Percentiles rank a stretch among this genome's conserved stretches.
Conservation (phyloP, 768 basidiomycete genomes). For the Suillus plorans region DNA sequence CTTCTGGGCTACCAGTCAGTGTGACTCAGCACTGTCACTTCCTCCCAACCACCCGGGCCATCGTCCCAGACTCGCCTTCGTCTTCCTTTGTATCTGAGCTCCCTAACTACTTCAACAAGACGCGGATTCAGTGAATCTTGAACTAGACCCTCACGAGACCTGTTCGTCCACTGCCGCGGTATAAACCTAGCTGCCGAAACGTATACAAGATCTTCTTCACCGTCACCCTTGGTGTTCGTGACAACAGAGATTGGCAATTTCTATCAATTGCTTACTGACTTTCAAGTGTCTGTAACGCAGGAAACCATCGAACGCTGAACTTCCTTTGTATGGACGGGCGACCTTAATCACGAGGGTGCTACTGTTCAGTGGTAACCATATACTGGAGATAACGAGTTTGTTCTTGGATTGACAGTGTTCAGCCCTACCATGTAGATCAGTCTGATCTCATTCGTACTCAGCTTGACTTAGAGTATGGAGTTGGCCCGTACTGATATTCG, state of each 20-base stretch:
- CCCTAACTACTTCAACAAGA: conserved; percentile 6
- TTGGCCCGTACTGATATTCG: background rate
- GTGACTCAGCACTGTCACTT: conserved; percentile 14
- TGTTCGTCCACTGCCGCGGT: conserved; percentile 11
- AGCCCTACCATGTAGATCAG: conserved; percentile 12
- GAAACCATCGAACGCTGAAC: conserved; percentile 13
- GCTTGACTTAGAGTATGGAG: conserved; percentile 15
- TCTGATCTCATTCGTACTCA: conserved; percentile 17
- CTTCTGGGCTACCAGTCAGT: conserved; percentile 33
- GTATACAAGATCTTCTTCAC: conserved; percentile 7
- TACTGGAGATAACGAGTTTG: background rate
- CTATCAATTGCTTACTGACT: conserved; percentile 14
- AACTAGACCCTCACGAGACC: conserved; percentile 11
- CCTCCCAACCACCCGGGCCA: conserved; percentile 10
- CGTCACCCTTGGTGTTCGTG: conserved; percentile 10
- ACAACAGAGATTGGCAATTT: conserved; percentile 19
- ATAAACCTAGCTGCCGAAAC: conserved; percentile 15
- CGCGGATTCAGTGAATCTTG: conserved; percentile 12
- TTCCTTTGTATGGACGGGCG: conserved; percentile 19
- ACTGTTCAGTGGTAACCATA: conserved; percentile 13
- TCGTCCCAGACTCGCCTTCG: conserved; percentile 8
- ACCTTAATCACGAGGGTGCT: conserved; percentile 12
- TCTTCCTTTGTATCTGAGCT: conserved; percentile 10
- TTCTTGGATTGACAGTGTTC: conserved; percentile 14
- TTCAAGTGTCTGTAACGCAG: conserved; percentile 7